These are phyloP conservation scores for Colletotrichum scovillei DNA, from an alignment of 2,329 filamentous ascomycete species.

Conservation along the genomic window DNA sequence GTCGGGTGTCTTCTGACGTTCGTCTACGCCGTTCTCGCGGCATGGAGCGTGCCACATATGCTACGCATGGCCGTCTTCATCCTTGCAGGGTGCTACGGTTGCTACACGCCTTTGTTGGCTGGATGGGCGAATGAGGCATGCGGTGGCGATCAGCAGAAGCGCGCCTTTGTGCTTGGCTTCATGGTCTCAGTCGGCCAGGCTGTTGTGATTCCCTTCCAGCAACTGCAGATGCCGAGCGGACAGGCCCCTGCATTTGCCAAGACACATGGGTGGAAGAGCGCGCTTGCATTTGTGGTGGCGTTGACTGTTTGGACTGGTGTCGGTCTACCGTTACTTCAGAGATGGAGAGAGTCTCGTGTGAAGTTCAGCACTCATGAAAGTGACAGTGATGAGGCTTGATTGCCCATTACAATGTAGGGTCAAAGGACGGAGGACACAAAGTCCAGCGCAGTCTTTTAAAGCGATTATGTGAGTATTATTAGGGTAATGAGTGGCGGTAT, in stretches of 20 bases:
- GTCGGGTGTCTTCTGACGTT: slow-evolving; percentile 49
- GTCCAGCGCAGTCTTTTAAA: background rate
- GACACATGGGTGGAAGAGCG: slow-evolving; percentile 50
- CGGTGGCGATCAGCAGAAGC: slow-evolving; percentile 55
- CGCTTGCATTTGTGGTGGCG: slow-evolving; percentile 45
- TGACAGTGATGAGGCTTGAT: slow-evolving; percentile 21
- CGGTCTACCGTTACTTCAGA: slow-evolving; percentile 42
- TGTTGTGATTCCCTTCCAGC: slow-evolving; percentile 52
- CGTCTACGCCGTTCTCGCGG: slow-evolving; percentile 49
- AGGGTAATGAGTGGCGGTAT: background rate
- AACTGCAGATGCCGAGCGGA: slow-evolving; percentile 49
- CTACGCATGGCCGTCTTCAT: slow-evolving; percentile 53
- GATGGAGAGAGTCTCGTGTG: slow-evolving; percentile 32
- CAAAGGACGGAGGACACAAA: background rate
- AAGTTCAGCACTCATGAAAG: slow-evolving; percentile 27
- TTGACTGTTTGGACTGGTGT: slow-evolving; percentile 49
- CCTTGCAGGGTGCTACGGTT: slow-evolving; percentile 52
- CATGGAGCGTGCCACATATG: slow-evolving; percentile 50
- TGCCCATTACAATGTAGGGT: too few species aligned
- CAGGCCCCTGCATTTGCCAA: slow-evolving; percentile 48
- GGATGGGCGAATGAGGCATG: slow-evolving; percentile 54
- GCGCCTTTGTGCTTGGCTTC: slow-evolving; percentile 52
- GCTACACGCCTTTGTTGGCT: slow-evolving; percentile 53
- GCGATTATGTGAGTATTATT: background rate
- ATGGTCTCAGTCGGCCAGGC: slow-evolving; percentile 51